Base-by-base conservation (phyloP, 2,329 filamentous ascomycete genomes). In the Calcarisporium arbuscula region DNA sequence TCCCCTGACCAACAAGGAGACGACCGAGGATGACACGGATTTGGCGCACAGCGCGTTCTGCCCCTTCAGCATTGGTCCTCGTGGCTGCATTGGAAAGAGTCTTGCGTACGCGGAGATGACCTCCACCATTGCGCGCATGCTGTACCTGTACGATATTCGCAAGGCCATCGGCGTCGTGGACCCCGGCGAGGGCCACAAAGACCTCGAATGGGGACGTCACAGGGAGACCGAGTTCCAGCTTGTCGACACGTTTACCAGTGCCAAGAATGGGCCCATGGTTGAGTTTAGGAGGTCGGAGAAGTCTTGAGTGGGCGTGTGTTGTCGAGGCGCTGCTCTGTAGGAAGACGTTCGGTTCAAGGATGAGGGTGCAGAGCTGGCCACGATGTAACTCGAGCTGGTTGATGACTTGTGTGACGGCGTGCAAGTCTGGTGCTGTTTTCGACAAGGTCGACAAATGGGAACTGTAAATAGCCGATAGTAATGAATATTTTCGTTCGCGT, bases 71-170 rank as follows among this genome's bases (percentile, higher is more conserved):
- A 64, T 85, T 41, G 82, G 82, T 0, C 77, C 80, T 0, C 63
- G 82, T 9, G 80, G 80, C 3, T 87, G 82, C 50, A 83, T 86
- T 35, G 82, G 82, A 1, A 85, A 85, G 65, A 70, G 72, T 1
- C 58, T 84, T 28, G 80, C 80, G 3, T 82, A 84, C 47, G 67
- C 74, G 28, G 80, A 85, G 62, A 73, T 84, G 70, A 73, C 64
- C 33, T 70, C 74, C 5, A 73, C 77, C 3, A 54, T 85, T 35
- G 80, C 79, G 21, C 58, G 79, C 11, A 64, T 77, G 15, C 49
- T 85, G 39, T 82, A 65, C 43, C 40, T 74, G 45, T 84, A 78
- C 41, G 80, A 83, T 41, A 44, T 82, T 56, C 60, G 73, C 28
- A 62, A 59, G 48, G 66, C 72, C 1, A 49, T 62, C 3, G 67